These are phyloP conservation scores for Exophiala dermatitidis DNA, from an alignment of 2,329 filamentous ascomycete genomes.

Conservation along the genomic window DNA sequence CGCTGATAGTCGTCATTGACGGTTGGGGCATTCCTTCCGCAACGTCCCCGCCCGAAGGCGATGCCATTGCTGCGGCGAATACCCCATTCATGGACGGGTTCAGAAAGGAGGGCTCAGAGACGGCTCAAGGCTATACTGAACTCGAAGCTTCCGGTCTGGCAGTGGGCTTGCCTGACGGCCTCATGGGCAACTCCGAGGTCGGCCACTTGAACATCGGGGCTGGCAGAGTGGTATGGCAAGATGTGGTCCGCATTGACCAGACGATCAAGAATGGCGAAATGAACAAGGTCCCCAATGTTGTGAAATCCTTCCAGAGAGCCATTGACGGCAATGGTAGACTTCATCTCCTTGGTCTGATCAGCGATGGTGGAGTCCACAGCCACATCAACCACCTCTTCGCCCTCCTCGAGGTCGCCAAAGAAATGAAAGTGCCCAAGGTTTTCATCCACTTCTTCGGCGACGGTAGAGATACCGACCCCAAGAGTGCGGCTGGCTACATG, in stretches of 20 bases:
- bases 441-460: constrained; percentile 99
- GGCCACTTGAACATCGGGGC: constrained; percentile 98
- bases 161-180: constrained; percentile 87
- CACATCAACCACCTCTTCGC: constrained; percentile 91
- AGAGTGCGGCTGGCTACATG: constrained; percentile 83
- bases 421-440: constrained; percentile 76
- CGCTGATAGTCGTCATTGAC: constrained; percentile 81
- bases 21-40: constrained; percentile 88
- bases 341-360: constrained; percentile 85
- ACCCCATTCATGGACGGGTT: constrained; percentile 95
- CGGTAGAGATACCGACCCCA: constrained; percentile 94
- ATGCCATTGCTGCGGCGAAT: constrained; percentile 88
- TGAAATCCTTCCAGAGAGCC: constrained; percentile 67
- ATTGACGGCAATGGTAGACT: constrained; percentile 86
- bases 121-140: constrained; percentile 76
- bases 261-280: constrained; percentile 80
- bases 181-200: constrained; percentile 99
- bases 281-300: constrained; percentile 67
- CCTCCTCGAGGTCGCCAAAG: constrained; percentile 83
- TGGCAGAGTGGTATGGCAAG: constrained; percentile 96
- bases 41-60: constrained; percentile 75
- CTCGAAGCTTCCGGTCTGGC: constrained; percentile 94
- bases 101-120: constrained; percentile 57
- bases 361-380: constrained; percentile 91
- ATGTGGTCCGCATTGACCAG: constrained; percentile 92